Percentiles rank a stretch among this genome's conserved stretches.
These are phyloP conservation scores for Lactifluus hygrophoroides DNA, from an alignment of 768 basidiomycete genomes.

Conservation along the genomic window DNA sequence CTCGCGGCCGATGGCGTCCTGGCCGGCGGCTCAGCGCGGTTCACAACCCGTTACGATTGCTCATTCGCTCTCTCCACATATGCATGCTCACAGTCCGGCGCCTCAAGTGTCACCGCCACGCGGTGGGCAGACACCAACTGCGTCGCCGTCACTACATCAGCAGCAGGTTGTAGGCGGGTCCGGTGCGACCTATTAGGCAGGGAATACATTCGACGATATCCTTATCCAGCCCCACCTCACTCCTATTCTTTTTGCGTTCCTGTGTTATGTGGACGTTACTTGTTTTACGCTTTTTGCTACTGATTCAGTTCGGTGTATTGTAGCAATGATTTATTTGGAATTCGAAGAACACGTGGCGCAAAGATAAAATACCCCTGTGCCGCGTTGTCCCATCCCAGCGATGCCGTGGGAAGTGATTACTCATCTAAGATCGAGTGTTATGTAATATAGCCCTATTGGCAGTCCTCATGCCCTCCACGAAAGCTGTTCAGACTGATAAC, in stretches of 20 bases:
- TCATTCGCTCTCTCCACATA: constrained; percentile 25
- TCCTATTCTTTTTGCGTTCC: constrained; percentile 13
- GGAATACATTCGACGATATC: background rate
- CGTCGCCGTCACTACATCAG: constrained; percentile 30
- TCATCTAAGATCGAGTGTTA: too few relatives aligned
- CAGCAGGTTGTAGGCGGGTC: constrained; percentile 28
- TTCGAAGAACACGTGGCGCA: constrained; percentile 6
- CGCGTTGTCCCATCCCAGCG: background rate
- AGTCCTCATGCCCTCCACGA: too few relatives aligned
- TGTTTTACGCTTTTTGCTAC: constrained; percentile 10
- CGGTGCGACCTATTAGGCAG: constrained; percentile 14
- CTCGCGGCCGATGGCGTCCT: constrained; percentile 34
- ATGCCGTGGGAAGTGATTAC: too few relatives aligned
- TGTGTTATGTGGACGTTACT: constrained; percentile 13
- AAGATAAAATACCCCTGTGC: background rate
- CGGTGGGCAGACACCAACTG: constrained; percentile 25
- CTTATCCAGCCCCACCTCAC: constrained; percentile 13
- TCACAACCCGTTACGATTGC: constrained; percentile 25
- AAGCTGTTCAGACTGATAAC: too few relatives aligned
- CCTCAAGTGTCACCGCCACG: constrained; percentile 28
- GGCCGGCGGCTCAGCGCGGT: constrained; percentile 26
- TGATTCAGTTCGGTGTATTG: constrained; percentile 17
- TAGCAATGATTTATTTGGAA: constrained; percentile 20
- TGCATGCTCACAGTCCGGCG: constrained; percentile 25
- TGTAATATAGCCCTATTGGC: too few relatives aligned